These are phyloP conservation scores for Colletotrichum sansevieriae DNA, from an alignment of 2,329 filamentous ascomycete species.

Conservation along the genomic window DNA sequence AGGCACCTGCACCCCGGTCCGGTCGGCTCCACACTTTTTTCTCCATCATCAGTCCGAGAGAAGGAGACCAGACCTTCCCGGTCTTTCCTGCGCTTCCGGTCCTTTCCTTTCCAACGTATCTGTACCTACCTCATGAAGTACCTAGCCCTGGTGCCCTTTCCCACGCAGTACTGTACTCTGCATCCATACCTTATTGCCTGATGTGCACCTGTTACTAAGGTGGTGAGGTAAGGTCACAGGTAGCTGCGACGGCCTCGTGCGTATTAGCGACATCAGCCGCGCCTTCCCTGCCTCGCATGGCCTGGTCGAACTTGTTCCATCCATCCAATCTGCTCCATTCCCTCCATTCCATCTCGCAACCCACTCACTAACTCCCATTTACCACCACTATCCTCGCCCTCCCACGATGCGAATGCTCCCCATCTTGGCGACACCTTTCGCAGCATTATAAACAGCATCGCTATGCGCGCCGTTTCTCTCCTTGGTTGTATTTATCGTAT, in stretches of 20 bases:
- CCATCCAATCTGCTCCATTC: constrained; percentile 34
- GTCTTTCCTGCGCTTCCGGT: constrained; percentile 8
- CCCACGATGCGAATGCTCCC: constrained; percentile 41
- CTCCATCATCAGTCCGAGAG: constrained; percentile 13
- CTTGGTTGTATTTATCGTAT: constrained; percentile 36
- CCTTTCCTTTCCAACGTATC: too few relatives aligned
- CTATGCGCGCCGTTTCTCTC: constrained; percentile 43
- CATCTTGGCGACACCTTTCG: constrained; percentile 34
- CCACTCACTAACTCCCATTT: constrained; percentile 11
- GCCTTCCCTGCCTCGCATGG: too few relatives aligned
- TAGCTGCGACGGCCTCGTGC: constrained; percentile 22
- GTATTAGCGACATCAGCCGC: constrained; percentile 24
- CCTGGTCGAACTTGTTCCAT: constrained; percentile 25
- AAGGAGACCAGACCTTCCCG: constrained; percentile 7
- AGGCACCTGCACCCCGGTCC: constrained; percentile 15
- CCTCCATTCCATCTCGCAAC: constrained; percentile 28
- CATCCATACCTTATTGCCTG: not conserved
- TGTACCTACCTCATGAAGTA: too few relatives aligned
- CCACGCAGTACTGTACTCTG: too few relatives aligned
- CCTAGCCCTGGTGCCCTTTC: too few relatives aligned
- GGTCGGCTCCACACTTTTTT: constrained; percentile 30
- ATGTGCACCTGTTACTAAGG: not conserved
- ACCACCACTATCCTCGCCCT: constrained; percentile 23
- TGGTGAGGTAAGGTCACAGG: not conserved
- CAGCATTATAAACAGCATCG: constrained; percentile 43